Evolutionary conservation across 345 rosid genomes (phyloP), one percentile per base, ranked within the genome.

Genomic region (Citrus unshiu): DNA sequence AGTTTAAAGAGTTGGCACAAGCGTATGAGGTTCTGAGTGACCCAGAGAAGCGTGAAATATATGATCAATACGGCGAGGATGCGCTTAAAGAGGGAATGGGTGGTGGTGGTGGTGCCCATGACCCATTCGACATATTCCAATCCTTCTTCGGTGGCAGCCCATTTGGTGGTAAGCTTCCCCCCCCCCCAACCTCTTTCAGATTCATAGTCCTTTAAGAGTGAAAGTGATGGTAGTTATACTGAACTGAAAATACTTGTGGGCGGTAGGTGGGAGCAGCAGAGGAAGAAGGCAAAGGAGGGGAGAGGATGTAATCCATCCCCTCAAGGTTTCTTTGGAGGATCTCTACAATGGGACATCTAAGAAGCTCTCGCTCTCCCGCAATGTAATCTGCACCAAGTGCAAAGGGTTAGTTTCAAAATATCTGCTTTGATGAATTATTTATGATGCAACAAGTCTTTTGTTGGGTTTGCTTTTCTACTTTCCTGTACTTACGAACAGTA

Each of bases 41-140:
- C 79, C 94, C 94, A 0, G 94, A 92, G 86, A 92, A 92, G 51
- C 92, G 97, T 35, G 94, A 89, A 76, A 89, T 92, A 63, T 92
- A 92, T 80, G 97, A 92, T 81, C 93, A 87, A 59, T 92, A 92
- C 74, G 97, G 97, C 2, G 94, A 92, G 89, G 97, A 90, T 76
- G 97, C 94, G 10, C 94, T 92, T 59, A 92, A 90, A 85, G 97
- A 92, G 84, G 97, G 97, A 84, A 92, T 92, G 94, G 94, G 92
- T n/a, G 92, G 92, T 4, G 90, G 94, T 2, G 92, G 88, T 0
- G 86, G 92, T 1, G 94, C 85, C 49, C 97, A 92, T 34, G 92
- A 92, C 51, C 97, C 94, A 9, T 89, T 92, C 64, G 97, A 92
- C 83, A 92, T 92, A 64, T 92, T 92, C 87, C 86, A 84, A 27